These are phyloP conservation scores for Bonia amplexicaulis DNA, from an alignment of 176 grass and related monocot species.

Conservation along the genomic window DNA sequence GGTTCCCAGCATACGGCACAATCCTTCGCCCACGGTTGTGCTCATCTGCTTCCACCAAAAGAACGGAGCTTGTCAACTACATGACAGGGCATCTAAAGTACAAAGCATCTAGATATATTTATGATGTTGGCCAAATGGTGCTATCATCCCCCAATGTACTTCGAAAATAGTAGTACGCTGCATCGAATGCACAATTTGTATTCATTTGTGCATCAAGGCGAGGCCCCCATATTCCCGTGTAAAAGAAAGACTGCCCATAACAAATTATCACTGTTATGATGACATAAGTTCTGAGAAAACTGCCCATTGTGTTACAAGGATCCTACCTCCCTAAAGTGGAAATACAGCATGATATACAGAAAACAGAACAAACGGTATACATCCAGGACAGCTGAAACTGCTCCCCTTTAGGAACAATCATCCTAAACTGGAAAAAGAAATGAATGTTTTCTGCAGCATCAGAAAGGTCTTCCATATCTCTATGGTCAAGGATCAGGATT, in stretches of 20 bases:
- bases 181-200: not conserved
- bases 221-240: not conserved
- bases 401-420: not conserved
- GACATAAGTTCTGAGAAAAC: not conserved
- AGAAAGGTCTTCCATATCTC: not conserved
- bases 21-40: conserved; percentile 50
- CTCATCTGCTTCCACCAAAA: conserved; percentile 43
- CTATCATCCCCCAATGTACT: not conserved
- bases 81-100: not conserved
- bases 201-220: not conserved
- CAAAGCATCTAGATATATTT: not conserved
- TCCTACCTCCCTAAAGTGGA: not conserved
- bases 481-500: conserved; percentile 89
- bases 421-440: conserved; percentile 20
- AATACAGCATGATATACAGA: conserved; percentile 14
- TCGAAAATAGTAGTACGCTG: not conserved
- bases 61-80: conserved; percentile 6
- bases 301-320: conserved; percentile 6
- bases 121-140: not conserved
- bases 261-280: not conserved
- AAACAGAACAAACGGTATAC: not conserved
- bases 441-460: conserved; percentile 2
- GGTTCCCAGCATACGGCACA: conserved; percentile 21
- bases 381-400: not conserved
- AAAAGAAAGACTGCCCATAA: not conserved